Conservation (phyloP, 176 grass and related monocot genomes). For the Cenchrus fungigraminus region DNA sequence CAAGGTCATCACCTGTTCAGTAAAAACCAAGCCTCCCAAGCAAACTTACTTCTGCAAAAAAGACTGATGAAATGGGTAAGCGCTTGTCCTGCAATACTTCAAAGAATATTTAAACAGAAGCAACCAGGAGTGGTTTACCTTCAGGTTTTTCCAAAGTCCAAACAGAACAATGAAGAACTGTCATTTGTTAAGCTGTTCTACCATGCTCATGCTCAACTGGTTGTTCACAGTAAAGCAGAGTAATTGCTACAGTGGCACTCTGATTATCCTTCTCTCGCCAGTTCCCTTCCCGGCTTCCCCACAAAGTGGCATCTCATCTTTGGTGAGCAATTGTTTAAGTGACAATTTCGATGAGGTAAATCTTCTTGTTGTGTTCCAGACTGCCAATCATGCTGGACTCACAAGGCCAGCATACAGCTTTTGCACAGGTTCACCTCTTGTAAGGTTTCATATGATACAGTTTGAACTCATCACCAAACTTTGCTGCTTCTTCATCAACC, state of each 20-base stretch:
- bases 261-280: not conserved
- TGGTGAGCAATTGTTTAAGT: not conserved
- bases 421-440: conserved; percentile 64
- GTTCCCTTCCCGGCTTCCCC: not conserved
- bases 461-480: conserved; percentile 86
- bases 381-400: not conserved
- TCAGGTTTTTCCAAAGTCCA: not conserved
- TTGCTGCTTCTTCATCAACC: conserved; percentile 86
- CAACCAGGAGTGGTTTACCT: conserved; percentile 7
- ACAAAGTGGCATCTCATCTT: not conserved
- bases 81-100: not conserved
- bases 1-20: not conserved
- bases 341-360: not conserved
- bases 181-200: not conserved
- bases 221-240: not conserved
- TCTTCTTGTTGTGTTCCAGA: not conserved
- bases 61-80: conserved; percentile 4
- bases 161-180: not conserved
- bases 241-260: not conserved
- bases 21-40: not conserved
- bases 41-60: conserved; percentile 1
- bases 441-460: conserved; percentile 82
- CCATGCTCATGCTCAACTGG: not conserved
- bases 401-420: not conserved
- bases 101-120: not conserved